Evolutionary conservation across 139 green algal species (phyloP), one percentile per base, ranked within the genome.

Genomic region (Micractinium conductrix): DNA sequence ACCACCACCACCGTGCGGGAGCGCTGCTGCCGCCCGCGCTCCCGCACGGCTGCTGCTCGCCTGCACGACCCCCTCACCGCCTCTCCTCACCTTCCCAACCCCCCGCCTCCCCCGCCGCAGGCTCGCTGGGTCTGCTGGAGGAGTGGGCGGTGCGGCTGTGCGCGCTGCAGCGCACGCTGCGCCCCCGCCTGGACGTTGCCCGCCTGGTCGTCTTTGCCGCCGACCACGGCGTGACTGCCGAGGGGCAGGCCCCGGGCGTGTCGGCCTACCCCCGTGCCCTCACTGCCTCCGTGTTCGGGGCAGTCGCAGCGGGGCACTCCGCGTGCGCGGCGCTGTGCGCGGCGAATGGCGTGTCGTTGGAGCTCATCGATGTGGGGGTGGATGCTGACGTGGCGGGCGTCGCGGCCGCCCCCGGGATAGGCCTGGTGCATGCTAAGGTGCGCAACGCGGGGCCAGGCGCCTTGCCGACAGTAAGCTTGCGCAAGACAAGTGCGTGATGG

Each of bases 141-240:
- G n/a, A 80, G 19, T 85, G 85, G 84, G 89, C 84, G 0, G 62
- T 87, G 43, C 83, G 84, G 71, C 70, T 92, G 38, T 53, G 71
- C 9, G 79, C 75, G 21, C 55, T 89, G 43, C 90, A 93, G 58
- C 38, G 60, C 43, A 89, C 81, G 16, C 40, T 91, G 2, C 8
- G 55, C 35, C 89, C 89, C 5, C 10, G 17, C 19, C 12, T 90
- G 1, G 67, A 26, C n/a, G 37, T 43, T 26, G 79, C 88, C 21
- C 35, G 35, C n/a, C 74, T 92, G 4, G 65, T 92, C 5, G 50
- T 92, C 2, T 93, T 92, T 62, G 88, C 78, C 0, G 89, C 87
- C 17, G 89, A 93, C 86, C 89, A 93, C 60, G 89, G 89, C 40
- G 38, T 93, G 33, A 84, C 83, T 2, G 72, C 80, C 10, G 60